phyloP scores from a whole-genome alignment of 1,139 yeast species.

The Zygosaccharomyces pseudobailii region DNA sequence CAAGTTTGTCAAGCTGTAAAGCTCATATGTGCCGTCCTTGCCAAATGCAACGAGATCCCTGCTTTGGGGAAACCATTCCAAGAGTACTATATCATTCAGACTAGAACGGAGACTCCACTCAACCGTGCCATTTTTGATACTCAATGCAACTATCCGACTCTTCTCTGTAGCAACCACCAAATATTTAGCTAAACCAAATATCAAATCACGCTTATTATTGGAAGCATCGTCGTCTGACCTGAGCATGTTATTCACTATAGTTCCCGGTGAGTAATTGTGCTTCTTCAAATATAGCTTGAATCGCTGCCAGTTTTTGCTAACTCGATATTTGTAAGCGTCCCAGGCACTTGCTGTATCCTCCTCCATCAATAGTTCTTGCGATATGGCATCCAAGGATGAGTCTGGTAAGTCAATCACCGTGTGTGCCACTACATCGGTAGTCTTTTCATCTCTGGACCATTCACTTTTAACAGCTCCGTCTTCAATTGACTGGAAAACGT shows the following conservation, averaged over 20 bases:
- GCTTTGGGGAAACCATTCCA: constrained; percentile 20
- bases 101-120: constrained; percentile 41
- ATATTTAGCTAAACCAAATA: constrained; percentile 49
- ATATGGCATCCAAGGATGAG: constrained; percentile 33
- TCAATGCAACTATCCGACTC: constrained; percentile 44
- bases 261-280: constrained; percentile 26
- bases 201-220: constrained; percentile 16
- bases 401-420: constrained; percentile 39
- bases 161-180: constrained; percentile 42
- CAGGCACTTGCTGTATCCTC: constrained; percentile 35
- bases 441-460: constrained; percentile 49
- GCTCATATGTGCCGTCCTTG: constrained; percentile 24
- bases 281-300: constrained; percentile 14
- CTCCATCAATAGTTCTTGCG: constrained; percentile 40
- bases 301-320: constrained; percentile 37
- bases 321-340: constrained; percentile 42
- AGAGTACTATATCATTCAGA: constrained; percentile 17
- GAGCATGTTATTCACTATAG: constrained; percentile 21
- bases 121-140: constrained; percentile 38
- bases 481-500: constrained; percentile 17
- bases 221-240: constrained; percentile 18
- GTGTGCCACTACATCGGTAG: constrained; percentile 39
- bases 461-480: constrained; percentile 25
- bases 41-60: constrained; percentile 27
- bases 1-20: constrained; percentile 10